Base-by-base conservation (phyloP, 1,139 yeast genomes). In the Candida gigantensis region DNA sequence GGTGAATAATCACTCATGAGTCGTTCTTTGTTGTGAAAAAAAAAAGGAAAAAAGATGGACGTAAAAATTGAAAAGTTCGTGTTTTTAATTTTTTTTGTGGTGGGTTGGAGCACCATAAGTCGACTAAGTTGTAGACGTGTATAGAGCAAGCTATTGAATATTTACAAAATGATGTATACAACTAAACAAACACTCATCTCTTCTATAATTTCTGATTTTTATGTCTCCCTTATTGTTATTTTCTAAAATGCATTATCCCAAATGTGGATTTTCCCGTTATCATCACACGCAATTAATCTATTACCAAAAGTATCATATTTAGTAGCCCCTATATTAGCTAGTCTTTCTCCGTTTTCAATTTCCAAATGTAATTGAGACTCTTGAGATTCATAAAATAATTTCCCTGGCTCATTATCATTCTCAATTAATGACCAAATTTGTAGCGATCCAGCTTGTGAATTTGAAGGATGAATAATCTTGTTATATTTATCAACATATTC, bases 221-320 rank as follows among this genome's bases (percentile, higher is more conserved):
- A 9, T 9, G 6, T 20, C 6, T 20, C 3, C 23, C 3, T 6
- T 20, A 4, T 4, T 20, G 4, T 20, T 20, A 20, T 9, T 18
- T n/a, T 4, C n/a, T 20, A 20, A 20, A 20, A 20, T 20, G 23
- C 23, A 29, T 47, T 49, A n/a, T 57, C 51, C 64, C 62, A 57
- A 10, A 54, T 29, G 36, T 56, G 52, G 11, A 58, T 21, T 12
- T 19, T 30, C 5, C 62, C 63, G 30, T 47, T 44, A 2, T 55
- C 60, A 28, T 55, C 45, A 8, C 55, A 36, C 20, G 50, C 41
- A 9, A 56, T 42, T 12, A 58, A 32, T 18, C 51, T 35, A 36
- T 58, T 55, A 8, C 24, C 28, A 12, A 20, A 26, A 8, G 32
- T 14, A 24, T 46, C 44, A 36, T 48, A 56, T 10, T 37, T 32